Evolutionary conservation across 768 basidiomycete species (phyloP).

Genomic region (Termitomyces sp.): DNA sequence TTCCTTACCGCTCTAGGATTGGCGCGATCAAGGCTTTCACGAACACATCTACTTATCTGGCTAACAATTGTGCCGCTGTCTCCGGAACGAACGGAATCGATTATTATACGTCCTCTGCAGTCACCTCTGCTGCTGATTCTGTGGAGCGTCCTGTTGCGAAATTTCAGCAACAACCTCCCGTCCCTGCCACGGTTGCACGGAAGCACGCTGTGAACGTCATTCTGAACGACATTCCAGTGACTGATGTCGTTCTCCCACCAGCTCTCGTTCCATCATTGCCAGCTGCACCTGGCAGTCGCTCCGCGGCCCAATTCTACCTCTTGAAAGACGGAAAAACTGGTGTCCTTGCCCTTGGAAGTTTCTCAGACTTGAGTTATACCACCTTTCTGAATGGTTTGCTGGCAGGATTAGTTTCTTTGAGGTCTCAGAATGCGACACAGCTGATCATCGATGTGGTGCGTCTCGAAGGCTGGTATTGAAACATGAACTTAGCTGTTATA

Average conservation of each 20-base stretch:
- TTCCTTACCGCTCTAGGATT: conserved; percentile 57
- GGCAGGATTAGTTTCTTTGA: conserved; percentile 43
- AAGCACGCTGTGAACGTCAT: conserved; percentile 46
- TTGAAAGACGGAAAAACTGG: conserved; percentile 51
- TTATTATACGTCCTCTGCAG: conserved; percentile 23
- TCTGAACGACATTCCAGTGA: conserved; percentile 40
- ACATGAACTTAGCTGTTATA: conserved; percentile 10
- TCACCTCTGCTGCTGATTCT: conserved; percentile 6
- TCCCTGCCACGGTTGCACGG: conserved; percentile 24
- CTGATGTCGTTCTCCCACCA: conserved; percentile 41
- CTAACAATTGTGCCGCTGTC: conserved; percentile 49
- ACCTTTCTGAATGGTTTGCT: conserved; percentile 40
- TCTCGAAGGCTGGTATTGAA: conserved; percentile 3
- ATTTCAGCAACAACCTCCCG: conserved; percentile 37
- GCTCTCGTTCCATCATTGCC: conserved; percentile 31
- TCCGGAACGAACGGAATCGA: conserved; percentile 46
- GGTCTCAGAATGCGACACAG: conserved; percentile 41
- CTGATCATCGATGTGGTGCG: conserved; percentile 58
- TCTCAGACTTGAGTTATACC: conserved; percentile 41
- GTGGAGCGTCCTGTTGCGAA: conserved; percentile 24
- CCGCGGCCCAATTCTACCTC: conserved; percentile 53
- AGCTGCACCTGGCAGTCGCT: conserved; percentile 40
- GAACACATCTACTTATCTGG: conserved; percentile 42
- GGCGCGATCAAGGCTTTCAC: conserved; percentile 43
- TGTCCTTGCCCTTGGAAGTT: conserved; percentile 55